Conservation (phyloP, 2,329 filamentous ascomycete species). For the Sclerotinia minor region DNA sequence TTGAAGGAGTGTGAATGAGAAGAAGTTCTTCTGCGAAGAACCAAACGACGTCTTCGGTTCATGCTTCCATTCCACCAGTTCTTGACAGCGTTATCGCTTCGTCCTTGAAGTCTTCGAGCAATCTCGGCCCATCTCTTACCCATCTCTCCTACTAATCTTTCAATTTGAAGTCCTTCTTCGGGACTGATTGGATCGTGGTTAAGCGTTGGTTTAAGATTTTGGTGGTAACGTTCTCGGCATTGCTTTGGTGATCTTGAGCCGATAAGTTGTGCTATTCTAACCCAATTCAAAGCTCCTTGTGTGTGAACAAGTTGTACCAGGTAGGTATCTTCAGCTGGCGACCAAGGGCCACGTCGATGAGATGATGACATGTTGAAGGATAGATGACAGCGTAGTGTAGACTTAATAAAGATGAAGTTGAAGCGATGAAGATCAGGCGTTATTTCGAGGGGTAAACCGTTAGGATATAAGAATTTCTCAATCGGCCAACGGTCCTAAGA, state of each 20-base stretch:
- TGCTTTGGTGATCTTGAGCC: constrained; percentile 85
- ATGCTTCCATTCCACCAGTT: constrained; percentile 97
- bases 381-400: not conserved
- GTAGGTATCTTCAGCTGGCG: constrained; percentile 70
- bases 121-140: constrained; percentile 95
- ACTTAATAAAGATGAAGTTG: not conserved
- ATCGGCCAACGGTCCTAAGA: constrained; percentile 10
- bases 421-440: constrained; percentile 12
- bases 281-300: constrained; percentile 84
- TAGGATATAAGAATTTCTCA: constrained; percentile 23
- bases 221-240: constrained; percentile 90
- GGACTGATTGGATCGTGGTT: constrained; percentile 72
- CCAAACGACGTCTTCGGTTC: constrained; percentile 64
- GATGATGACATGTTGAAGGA: constrained; percentile 37
- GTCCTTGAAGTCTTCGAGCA: constrained; percentile 74
- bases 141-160: constrained; percentile 72
- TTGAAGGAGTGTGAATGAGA: constrained; percentile 37
- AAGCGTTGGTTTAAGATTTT: constrained; percentile 79
- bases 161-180: constrained; percentile 71
- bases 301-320: constrained; percentile 69
- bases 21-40: constrained; percentile 38
- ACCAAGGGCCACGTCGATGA: constrained; percentile 80
- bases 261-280: constrained; percentile 76
- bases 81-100: constrained; percentile 94
- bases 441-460: constrained; percentile 15